Evolutionary conservation across 805 yeast genomes (phyloP).

Genomic region (Lachancea kluyveri): DNA sequence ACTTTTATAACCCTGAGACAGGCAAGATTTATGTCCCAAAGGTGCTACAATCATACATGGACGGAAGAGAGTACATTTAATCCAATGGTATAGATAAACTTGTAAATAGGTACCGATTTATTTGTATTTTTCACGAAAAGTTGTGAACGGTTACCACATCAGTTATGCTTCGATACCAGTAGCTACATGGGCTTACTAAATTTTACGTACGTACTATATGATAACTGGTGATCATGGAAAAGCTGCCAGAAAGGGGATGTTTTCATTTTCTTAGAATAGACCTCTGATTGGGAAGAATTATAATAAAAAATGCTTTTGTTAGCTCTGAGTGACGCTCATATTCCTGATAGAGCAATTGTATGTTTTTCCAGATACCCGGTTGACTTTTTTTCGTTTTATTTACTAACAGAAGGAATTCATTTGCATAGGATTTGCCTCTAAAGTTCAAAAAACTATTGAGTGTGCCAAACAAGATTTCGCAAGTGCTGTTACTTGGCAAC

Average conservation of each 20-base stretch:
- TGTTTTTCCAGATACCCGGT: conserved; percentile 17
- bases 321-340: conserved; percentile 84
- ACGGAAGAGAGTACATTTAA: conserved; percentile 38
- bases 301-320: conserved; percentile 57
- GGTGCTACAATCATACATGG: conserved; percentile 68
- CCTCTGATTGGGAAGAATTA: too few species aligned
- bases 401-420: conserved; percentile 10
- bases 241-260: too few species aligned
- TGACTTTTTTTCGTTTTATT: background rate
- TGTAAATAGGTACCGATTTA: background rate
- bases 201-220: too few species aligned
- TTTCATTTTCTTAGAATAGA: too few species aligned
- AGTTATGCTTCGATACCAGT: too few species aligned
- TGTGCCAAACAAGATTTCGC: conserved; percentile 79
- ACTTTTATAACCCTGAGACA: conserved; percentile 57
- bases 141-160: too few species aligned
- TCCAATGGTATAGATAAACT: background rate
- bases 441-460: conserved; percentile 63
- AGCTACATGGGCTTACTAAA: too few species aligned
- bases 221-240: too few species aligned
- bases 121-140: too few species aligned
- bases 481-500: conserved; percentile 82
- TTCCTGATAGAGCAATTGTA: conserved; percentile 79
- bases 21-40: conserved; percentile 58
- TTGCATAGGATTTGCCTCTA: conserved; percentile 37